Base-by-base conservation (phyloP, 768 basidiomycete species). In the Leucocoprinus sp. region DNA sequence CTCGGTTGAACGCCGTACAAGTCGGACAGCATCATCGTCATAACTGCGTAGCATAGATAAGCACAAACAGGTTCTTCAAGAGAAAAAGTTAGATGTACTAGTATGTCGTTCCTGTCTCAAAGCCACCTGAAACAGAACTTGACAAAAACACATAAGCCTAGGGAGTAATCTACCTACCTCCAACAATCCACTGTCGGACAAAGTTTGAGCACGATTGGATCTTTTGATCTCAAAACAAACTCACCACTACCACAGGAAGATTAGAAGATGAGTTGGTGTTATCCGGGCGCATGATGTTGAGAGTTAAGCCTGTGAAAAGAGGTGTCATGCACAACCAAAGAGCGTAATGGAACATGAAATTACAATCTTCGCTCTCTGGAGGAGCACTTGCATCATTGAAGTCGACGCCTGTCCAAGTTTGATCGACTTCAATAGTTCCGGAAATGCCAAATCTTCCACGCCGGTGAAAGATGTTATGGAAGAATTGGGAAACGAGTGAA, bases 171-270 rank as follows among this genome's bases (percentile, higher is more conserved):
- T 2, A 23, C 42, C 49, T 43, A 59, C 72, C 70, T 27, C 70
- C 70, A 41, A 57, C 70, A 19, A 74, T 71, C 72, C 70, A 74
- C 70, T 72, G 8, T n/a, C 9, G 17, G 3, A 3, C 8, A 37
- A 37, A 17, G 8, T n/a, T 5, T 43, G 23, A 39, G 11, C 9
- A 9, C 8, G 21, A 8, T 17, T 5, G 2, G 8, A 34, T 11
- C 15, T 21, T 4, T n/a, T 22, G 35, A 5, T 31, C n/a, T 5
- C 33, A 23, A 18, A 36, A 17, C 9, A 39, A 1, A 56, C 71
- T 35, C 51, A 75, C 76, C 28, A 69, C 71, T 6, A 74, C 60
- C 1, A 78, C 71, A 0, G 76, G 75, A 1, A 77, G 60, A 36
- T 68, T 69, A 2, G 62, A 63, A 9, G 56, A 53, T 0, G 64